A percentile compares a stretch with the other conserved stretches of the same genome.
phyloP scores from a whole-genome alignment of 495 filamentous ascomycete genomes.

The Penicillium arizonense region DNA sequence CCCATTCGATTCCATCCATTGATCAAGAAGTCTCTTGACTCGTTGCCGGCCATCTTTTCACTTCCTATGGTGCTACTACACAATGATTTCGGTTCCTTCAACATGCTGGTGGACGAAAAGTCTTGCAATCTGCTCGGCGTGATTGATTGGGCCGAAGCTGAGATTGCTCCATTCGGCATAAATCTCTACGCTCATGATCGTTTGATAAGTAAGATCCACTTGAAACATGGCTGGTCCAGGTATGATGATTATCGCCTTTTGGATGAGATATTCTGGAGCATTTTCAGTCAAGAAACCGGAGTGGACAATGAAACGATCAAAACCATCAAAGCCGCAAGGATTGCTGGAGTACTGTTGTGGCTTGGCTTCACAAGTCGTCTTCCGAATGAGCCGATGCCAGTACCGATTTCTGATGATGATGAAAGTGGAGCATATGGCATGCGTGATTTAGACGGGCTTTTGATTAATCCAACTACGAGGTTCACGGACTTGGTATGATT shows the following conservation, averaged over 20 bases:
- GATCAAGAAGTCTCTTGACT: constrained; percentile 27
- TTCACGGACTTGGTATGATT: constrained; percentile 22
- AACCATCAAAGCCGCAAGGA: constrained; percentile 36
- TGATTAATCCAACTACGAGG: constrained; percentile 33
- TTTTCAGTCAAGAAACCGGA: constrained; percentile 28
- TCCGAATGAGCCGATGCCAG: constrained; percentile 29
- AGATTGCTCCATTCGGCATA: constrained; percentile 36
- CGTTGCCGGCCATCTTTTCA: constrained; percentile 30
- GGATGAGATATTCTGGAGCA: constrained; percentile 33
- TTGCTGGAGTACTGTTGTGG: constrained; percentile 33
- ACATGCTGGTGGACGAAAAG: constrained; percentile 36
- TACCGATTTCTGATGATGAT: constrained; percentile 38
- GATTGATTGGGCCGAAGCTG: constrained; percentile 41
- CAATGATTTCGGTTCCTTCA: constrained; percentile 33
- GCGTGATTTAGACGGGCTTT: constrained; percentile 36
- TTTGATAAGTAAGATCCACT: constrained; percentile 32
- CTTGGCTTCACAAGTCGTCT: constrained; percentile 40
- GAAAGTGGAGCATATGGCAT: constrained; percentile 39
- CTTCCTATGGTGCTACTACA: constrained; percentile 43
- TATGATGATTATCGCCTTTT: constrained; percentile 35
- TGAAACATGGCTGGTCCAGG: constrained; percentile 34
- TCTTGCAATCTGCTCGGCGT: constrained; percentile 38
- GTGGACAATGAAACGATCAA: constrained; percentile 25
- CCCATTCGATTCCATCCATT: constrained; percentile 35
- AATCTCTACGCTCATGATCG: constrained; percentile 37